Evolutionary conservation across 441 rosid species (phyloP), one percentile per base, ranked within the genome.

Genomic region (Jatropha podagrica): DNA sequence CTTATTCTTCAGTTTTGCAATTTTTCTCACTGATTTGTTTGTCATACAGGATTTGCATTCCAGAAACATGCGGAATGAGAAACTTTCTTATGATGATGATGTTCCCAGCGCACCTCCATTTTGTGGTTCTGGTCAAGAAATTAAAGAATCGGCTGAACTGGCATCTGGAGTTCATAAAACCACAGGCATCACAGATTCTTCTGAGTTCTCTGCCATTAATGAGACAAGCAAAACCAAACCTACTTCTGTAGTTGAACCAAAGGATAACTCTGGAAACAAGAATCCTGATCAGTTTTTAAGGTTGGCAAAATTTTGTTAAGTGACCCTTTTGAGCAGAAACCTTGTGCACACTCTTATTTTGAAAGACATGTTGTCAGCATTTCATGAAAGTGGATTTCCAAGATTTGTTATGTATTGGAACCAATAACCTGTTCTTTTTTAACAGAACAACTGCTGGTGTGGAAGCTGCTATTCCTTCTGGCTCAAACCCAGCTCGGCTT

Each of bases 71-170:
- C 77, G 73, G 72, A 76, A 77, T 60, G 85, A 78, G 20, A 85
- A 80, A 68, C 80, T 81, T 72, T 82, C 88, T 61, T 86, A 85
- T 73, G 92, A 85, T 44, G 87, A 85, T 61, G 97, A 86, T 79
- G 81, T 88, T 78, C 96, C 98, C 13, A 94, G 95, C 85, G 98
- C 99, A 40, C 99, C 99, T 72, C 98, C 98, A 68, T 84, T 94
- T 85, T 81, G 88, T 72, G 82, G 87, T 80, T 79, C 89, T 67
- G 83, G 78, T 71, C 84, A 73, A 70, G 93, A 91, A 84, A 89
- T 88, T 73, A 83, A 87, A 80, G 88, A 83, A 69, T 82, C 55
- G 37, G 63, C 69, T 78, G 87, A 79, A 79, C 79, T 84, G 72
- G 85, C 75, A 74, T 82, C 87, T 75, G 70, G 78, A 81, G 77